A percentile compares a stretch with the other conserved stretches of the same genome.
phyloP scores from a whole-genome alignment of 371 early-diverging fungal species.

The Circinella umbellata region DNA sequence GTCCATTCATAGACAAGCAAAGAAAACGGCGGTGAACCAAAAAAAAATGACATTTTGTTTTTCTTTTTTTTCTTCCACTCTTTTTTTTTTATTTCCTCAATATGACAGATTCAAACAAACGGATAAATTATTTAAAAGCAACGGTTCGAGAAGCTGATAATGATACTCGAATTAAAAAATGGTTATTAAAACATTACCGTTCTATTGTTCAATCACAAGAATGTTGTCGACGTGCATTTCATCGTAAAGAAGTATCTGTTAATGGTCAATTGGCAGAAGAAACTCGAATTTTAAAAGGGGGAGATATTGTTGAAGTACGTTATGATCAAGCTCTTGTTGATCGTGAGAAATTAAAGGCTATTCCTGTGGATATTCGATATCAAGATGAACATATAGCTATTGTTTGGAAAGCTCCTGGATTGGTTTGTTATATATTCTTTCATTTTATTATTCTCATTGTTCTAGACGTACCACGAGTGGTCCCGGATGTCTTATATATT shows the following conservation, averaged over 20 bases:
- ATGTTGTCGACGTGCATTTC: conserved; percentile 36
- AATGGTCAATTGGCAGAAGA: conserved; percentile 52
- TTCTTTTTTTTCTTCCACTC: background rate
- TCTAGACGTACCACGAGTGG: no score
- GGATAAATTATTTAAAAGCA: conserved; percentile 17
- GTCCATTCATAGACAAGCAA: no score
- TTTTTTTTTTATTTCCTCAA: background rate
- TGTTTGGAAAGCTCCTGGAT: conserved; percentile 59
- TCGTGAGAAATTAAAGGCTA: conserved; percentile 28
- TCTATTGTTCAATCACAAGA: conserved; percentile 40
- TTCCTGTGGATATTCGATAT: conserved; percentile 45
- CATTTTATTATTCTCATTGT: no score
- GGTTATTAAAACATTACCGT: conserved; percentile 30
- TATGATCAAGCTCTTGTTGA: conserved; percentile 48
- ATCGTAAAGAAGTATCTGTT: conserved; percentile 48
- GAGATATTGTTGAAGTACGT: conserved; percentile 49
- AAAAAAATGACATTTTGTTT: no score
- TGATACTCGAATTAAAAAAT: conserved; percentile 30
- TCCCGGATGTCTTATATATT: background rate
- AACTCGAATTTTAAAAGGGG: conserved; percentile 40
- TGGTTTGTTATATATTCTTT: background rate
- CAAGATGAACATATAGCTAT: conserved; percentile 57
- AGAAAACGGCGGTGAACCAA: no score
- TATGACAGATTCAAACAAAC: conserved; percentile 7
- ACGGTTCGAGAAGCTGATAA: conserved; percentile 8